Evolutionary conservation across 257 asterid species (phyloP).

Genomic region (Hygrophila difformis): DNA sequence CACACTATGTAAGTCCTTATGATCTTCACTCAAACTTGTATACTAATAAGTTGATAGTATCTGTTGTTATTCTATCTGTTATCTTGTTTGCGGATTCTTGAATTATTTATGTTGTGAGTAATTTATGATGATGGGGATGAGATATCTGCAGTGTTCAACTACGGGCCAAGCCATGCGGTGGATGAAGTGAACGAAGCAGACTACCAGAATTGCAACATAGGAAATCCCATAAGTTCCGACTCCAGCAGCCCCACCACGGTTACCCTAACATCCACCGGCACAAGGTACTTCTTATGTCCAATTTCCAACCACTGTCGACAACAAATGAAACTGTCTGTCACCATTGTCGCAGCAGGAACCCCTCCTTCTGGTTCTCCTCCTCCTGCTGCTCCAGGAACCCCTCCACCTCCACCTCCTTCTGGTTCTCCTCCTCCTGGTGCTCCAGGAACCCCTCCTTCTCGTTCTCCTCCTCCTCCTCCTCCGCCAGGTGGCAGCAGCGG

Average conservation of each 20-base stretch:
- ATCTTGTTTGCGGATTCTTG: no score
- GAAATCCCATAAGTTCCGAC: conserved; percentile 23
- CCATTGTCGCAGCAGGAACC: conserved; percentile 22
- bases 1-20: conserved; percentile 34
- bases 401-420: no score
- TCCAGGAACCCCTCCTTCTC: no score
- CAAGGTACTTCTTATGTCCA: conserved; percentile 45
- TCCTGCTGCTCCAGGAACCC: no score
- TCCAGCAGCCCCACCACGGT: conserved; percentile 32
- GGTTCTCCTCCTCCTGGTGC: no score
- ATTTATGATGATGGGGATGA: no score
- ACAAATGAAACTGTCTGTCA: conserved; percentile 46
- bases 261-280: conserved; percentile 25
- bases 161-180: conserved; percentile 26
- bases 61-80: no score
- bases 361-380: conserved; percentile 24
- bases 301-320: conserved; percentile 36
- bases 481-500: conserved; percentile 7
- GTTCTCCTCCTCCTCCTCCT: no score
- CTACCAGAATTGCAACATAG: conserved; percentile 29
- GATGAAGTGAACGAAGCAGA: conserved; percentile 27
- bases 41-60: neutral
- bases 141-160: no score
- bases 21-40: neutral
- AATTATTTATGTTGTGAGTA: no score